Conservation (phyloP, 2,329 filamentous ascomycete genomes). For the Cladosporium velox region DNA sequence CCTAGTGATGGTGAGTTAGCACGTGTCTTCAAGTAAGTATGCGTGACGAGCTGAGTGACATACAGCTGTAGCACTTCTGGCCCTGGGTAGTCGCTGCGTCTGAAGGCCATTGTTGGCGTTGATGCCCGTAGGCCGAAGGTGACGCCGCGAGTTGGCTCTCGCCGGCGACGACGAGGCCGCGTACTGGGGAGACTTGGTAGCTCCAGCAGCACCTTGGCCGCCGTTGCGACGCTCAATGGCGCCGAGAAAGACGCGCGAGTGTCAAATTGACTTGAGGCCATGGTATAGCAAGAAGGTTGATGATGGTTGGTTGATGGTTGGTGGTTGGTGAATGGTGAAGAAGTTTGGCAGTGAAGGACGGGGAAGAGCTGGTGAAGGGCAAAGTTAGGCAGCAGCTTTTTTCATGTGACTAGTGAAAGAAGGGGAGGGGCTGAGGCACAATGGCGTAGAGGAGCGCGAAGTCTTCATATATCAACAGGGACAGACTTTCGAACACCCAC, state of each 20-base stretch:
- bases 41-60: constrained; percentile 33
- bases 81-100: constrained; percentile 67
- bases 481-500: neutral
- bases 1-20: neutral
- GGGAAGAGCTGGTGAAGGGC: neutral
- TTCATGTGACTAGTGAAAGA: neutral
- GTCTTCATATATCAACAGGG: neutral
- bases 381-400: neutral
- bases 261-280: neutral
- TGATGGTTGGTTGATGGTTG: neutral
- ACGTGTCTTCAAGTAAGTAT: neutral
- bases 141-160: neutral
- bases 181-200: constrained; percentile 38
- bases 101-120: neutral
- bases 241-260: constrained; percentile 49
- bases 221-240: constrained; percentile 61
- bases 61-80: constrained; percentile 99
- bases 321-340: neutral
- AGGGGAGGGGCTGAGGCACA: neutral
- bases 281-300: neutral
- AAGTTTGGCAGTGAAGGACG: neutral
- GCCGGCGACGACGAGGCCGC: neutral
- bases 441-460: neutral
- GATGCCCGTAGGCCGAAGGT: neutral
- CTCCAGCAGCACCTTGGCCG: constrained; percentile 31